Base-by-base conservation (phyloP, 2,329 filamentous ascomycete species). In the Fusarium duplospermum region DNA sequence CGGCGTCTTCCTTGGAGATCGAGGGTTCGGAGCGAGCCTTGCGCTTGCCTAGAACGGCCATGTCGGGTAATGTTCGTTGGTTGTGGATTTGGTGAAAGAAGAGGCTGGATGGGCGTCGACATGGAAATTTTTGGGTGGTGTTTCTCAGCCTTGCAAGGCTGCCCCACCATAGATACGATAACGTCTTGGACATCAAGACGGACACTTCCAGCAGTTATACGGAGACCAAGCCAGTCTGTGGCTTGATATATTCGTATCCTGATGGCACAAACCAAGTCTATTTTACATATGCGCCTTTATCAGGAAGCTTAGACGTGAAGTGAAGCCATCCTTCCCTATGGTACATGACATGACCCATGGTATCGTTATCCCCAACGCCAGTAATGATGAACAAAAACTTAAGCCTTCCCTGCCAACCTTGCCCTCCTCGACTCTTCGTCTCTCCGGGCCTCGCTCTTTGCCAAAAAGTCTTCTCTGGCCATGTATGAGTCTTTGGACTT, bases 401-500 rank as follows among this genome's bases (percentile, higher is more conserved):
- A 83, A 27, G 64, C 71, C 60, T 79, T 78, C 14, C 82, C 84
- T 9, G 85, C 83, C 71, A 89, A 79, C 69, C 90, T 86, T 31
- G 86, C 89, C 71, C 83, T 84, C 70, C 89, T 86, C 3, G 87
- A 89, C 54, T 92, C 90, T 69, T 90, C 89, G 18, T 92, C 90
- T 73, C 89, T 88, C 67, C 87, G 87, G 42, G 87, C 87, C 79
- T 93, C 91, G 74, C 91, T 92, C 66, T 91, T 86, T 8, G 87
- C 89, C 79, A 93, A 81, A 79, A 93, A 93, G 70, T 91, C 90
- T 81, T 93, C 88, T 57, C 90, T 84, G 22, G 87, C 87, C 2
- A 88, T 86, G 78, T 89, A 93, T 24, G 90, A 91, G 71, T 87
- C 87, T 83, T 93, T 93, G 38, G 89, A 89, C 82, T 89, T 89